Base-by-base conservation (phyloP, 306 rosid species). In the Lupinus albus region DNA sequence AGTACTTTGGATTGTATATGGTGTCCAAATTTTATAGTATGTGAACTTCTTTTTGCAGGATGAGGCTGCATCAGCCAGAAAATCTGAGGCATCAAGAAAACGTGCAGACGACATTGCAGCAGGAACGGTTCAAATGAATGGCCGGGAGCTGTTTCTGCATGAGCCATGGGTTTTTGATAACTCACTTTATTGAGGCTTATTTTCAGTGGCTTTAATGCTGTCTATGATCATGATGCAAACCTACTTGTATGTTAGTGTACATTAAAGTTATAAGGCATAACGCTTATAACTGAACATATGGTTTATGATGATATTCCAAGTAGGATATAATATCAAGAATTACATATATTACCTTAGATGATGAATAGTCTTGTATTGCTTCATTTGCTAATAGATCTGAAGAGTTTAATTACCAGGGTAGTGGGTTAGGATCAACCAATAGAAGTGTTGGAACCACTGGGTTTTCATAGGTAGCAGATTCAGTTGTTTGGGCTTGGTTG, bases 151-250 rank as follows among this genome's bases (percentile, higher is more conserved):
- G 79, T 93, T 93, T 74, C 16, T 52, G 38, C 90, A 80, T 38
- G 85, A 93, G 68, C 97, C 98, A 41, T 89, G 94, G 98, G 94
- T 88, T 58, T 89, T 93, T 78, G 87, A 93, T 76, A 78, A 93
- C 74, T 49, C 89, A 33, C 88, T 21, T 7, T 82, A 80, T 74
- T 93, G 85, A 89, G 79, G 81, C 80, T 73, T 58, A 70, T 65
- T 72, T 81, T 45, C 15, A 12, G 58, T 62, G 44, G 3, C 70
- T 54, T 46, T 16, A 60, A 32, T 44, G 3, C 20, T 36, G 10
- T 42, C 18, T 54, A 41, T 64, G 47, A 6, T 76, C 51, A 12
- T 72, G 51, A 57, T 64, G n/a, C 8, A 5, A 15, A 46, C 16
- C n/a, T n/a, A 46, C 8, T 13, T n/a, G 21, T 10, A 47, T 5